Conservation (phyloP, 75 land plant genomes). For the Sequoiadendron giganteum region DNA sequence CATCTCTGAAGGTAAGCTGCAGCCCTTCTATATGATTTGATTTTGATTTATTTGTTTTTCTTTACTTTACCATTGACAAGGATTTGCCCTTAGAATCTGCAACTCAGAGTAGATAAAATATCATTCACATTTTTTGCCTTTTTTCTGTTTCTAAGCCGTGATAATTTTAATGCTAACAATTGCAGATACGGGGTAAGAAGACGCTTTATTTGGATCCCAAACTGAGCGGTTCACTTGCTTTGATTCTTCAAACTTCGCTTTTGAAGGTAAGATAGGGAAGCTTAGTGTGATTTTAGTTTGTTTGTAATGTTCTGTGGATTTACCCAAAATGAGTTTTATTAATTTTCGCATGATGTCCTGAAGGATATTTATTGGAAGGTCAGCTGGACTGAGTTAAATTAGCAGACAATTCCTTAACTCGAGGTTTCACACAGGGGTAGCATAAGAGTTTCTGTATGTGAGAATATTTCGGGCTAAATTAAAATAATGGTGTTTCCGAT, state of each 20-base stretch:
- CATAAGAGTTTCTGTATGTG: background rate
- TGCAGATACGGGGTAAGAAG: slow-evolving; percentile 92
- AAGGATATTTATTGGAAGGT: background rate
- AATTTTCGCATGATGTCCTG: background rate
- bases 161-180: background rate
- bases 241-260: slow-evolving; percentile 69
- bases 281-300: background rate
- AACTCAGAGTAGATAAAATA: background rate
- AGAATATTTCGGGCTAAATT: background rate
- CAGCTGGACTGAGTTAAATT: background rate
- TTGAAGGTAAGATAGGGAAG: slow-evolving; percentile 54
- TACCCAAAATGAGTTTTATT: background rate
- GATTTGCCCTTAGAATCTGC: background rate
- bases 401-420: background rate
- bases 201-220: slow-evolving; percentile 81
- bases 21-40: background rate
- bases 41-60: background rate
- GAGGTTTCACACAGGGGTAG: background rate
- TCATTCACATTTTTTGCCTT: background rate
- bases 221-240: slow-evolving; percentile 82
- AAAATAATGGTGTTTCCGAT: background rate
- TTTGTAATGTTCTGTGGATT: background rate
- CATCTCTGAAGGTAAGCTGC: background rate
- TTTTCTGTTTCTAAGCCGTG: background rate
- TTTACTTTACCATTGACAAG: background rate